Conservation (phyloP, 768 basidiomycete species). For the Macrolepiota albuminosa region DNA sequence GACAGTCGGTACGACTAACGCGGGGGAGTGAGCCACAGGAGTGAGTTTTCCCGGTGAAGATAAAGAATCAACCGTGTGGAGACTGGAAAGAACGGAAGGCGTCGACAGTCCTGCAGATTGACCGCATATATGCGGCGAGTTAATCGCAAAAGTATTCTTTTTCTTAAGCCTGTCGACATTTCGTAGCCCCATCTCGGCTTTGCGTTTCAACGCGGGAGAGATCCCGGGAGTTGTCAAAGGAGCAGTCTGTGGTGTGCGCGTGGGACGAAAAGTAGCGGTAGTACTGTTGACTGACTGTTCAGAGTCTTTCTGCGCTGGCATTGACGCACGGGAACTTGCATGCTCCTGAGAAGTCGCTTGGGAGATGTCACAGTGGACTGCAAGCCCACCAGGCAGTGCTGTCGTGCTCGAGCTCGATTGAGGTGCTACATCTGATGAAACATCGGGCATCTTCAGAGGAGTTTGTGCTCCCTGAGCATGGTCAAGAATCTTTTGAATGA, state of each 20-base stretch:
- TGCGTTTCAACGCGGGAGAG: not conserved
- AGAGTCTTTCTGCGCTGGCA: not conserved
- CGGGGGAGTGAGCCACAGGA: not conserved
- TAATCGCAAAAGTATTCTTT: not conserved
- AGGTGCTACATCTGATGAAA: not conserved
- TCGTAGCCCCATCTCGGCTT: not conserved
- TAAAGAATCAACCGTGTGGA: not conserved
- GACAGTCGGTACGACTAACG: not conserved
- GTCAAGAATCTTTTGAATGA: conserved; percentile 45
- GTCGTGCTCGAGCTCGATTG: not conserved
- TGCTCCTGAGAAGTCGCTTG: not conserved
- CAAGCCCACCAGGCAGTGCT: not conserved
- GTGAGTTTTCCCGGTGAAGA: not conserved
- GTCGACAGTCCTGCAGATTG: not conserved
- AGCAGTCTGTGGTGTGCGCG: not conserved
- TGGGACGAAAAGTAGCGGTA: not conserved
- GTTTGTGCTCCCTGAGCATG: not conserved
- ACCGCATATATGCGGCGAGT: not conserved
- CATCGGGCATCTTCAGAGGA: not conserved
- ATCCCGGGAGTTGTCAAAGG: not conserved
- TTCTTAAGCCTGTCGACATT: not conserved
- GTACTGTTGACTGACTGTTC: not conserved
- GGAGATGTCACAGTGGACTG: not conserved
- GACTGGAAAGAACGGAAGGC: not conserved
- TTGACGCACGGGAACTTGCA: not conserved